A percentile compares a stretch with the other conserved stretches of the same genome.
Evolutionary conservation across 2,329 filamentous ascomycete genomes (phyloP).

Genomic region (Neonectria faginata): DNA sequence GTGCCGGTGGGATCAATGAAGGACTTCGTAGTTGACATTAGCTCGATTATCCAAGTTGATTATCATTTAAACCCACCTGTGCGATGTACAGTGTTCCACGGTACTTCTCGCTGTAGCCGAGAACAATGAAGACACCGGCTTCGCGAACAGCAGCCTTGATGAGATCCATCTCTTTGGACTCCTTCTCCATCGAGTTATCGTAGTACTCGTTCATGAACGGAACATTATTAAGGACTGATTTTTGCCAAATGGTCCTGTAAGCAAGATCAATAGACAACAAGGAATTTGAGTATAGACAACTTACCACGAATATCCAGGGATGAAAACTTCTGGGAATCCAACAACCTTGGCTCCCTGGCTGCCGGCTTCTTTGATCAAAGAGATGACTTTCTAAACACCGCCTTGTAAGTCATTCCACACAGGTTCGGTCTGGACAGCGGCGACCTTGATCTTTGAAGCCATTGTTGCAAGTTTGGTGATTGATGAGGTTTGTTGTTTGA

Average conservation of each 20-base stretch:
- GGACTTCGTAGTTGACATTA: slow-evolving; percentile 52
- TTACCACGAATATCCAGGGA: slow-evolving; percentile 61
- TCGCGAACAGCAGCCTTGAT: slow-evolving; percentile 60
- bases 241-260: slow-evolving; percentile 46
- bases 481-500: background rate
- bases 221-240: slow-evolving; percentile 47
- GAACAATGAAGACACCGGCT: slow-evolving; percentile 56
- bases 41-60: no score
- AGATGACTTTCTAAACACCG: slow-evolving; percentile 53
- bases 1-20: slow-evolving; percentile 56
- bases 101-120: slow-evolving; percentile 57
- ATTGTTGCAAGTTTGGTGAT: background rate
- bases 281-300: slow-evolving; percentile 16
- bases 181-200: slow-evolving; percentile 55
- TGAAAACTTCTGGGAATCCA: slow-evolving; percentile 60
- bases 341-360: slow-evolving; percentile 49
- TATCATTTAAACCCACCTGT: slow-evolving; percentile 12
- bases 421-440: slow-evolving; percentile 44
- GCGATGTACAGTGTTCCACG: slow-evolving; percentile 57
- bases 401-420: slow-evolving; percentile 45
- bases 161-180: slow-evolving; percentile 55
- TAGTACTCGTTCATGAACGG: slow-evolving; percentile 59
- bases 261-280: slow-evolving; percentile 23
- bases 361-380: slow-evolving; percentile 48
- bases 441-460: slow-evolving; percentile 38